Evolutionary conservation across 2,329 filamentous ascomycete species (phyloP).

Genomic region (Aspergillus floridensis): DNA sequence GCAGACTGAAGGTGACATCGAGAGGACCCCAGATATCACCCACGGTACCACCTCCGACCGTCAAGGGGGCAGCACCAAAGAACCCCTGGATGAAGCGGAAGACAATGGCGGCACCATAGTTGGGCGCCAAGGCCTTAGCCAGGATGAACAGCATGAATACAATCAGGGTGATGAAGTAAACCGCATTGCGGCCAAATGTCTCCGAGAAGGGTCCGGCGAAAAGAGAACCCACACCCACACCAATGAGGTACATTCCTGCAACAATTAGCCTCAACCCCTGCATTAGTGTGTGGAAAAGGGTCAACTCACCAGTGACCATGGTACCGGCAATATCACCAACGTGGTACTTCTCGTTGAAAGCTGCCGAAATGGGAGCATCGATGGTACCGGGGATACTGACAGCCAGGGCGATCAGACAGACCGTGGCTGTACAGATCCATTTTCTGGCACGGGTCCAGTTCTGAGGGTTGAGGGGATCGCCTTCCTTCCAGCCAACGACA

Average conservation of each 20-base stretch:
- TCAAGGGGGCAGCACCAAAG: slow-evolving; percentile 1
- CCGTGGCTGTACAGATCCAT: slow-evolving; percentile 1
- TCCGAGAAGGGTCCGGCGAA: slow-evolving; percentile 3
- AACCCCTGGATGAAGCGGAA: neutral
- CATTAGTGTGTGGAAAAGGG: neutral
- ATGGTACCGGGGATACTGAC: slow-evolving; percentile 1
- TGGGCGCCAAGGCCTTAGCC: neutral
- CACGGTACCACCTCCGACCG: neutral
- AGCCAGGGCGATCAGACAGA: slow-evolving; percentile 1
- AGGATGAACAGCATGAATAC: slow-evolving; percentile 1
- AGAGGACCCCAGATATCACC: slow-evolving; percentile 3
- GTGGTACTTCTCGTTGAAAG: neutral
- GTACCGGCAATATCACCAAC: neutral
- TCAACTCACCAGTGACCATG: neutral
- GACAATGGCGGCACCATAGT: neutral
- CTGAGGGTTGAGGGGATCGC: neutral
- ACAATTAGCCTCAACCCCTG: neutral
- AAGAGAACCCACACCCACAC: neutral
- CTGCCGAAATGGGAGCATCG: neutral
- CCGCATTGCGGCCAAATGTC: slow-evolving; percentile 1
- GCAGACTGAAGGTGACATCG: neutral
- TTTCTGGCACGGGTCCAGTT: neutral
- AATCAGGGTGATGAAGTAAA: neutral
- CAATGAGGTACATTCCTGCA: slow-evolving; percentile 1
- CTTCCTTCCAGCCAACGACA: neutral